Conservation (phyloP, 2,329 filamentous ascomycete species). For the Nannizziopsis arthrosporioides region DNA sequence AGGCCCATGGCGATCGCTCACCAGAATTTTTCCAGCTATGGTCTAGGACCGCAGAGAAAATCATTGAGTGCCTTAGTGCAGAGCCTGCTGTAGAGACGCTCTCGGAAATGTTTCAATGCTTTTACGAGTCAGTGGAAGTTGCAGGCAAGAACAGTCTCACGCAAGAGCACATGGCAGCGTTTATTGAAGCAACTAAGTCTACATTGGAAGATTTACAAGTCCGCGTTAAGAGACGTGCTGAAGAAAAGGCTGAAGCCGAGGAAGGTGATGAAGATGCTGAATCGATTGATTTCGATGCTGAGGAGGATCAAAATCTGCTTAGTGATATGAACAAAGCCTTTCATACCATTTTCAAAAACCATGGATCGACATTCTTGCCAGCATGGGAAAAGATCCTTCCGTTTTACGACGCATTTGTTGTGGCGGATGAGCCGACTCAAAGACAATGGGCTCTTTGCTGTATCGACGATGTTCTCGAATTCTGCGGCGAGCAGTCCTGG, state of each 20-base stretch:
- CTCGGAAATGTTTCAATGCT: conserved; percentile 98
- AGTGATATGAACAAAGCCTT: conserved; percentile 99
- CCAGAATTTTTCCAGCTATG: conserved; percentile 71
- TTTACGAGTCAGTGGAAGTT: conserved; percentile 95
- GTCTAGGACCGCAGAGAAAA: conserved; percentile 73
- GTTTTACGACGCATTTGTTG: conserved; percentile 78
- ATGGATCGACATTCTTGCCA: conserved; percentile 70
- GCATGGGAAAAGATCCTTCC: conserved; percentile 76
- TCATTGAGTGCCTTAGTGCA: conserved; percentile 83
- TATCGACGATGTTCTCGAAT: conserved; percentile 95
- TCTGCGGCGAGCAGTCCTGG: conserved; percentile 81
- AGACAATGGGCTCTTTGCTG: conserved; percentile 99
- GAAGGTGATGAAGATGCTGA: conserved; percentile 85
- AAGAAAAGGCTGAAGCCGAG: conserved; percentile 71
- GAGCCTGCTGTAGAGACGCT: conserved; percentile 94
- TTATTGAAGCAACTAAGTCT: conserved; percentile 74
- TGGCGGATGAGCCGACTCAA: conserved; percentile 72
- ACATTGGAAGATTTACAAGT: conserved; percentile 87
- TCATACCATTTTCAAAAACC: conserved; percentile 97
- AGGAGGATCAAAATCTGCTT: conserved; percentile 90
- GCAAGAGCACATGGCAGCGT: conserved; percentile 66
- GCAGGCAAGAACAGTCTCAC: conserved; percentile 75
- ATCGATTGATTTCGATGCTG: conserved; percentile 78
- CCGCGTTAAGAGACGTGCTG: conserved; percentile 68
- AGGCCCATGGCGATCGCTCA: conserved; percentile 70